These are phyloP conservation scores for Naganishia friedmannii DNA, from an alignment of 768 basidiomycete species.

Conservation along the genomic window DNA sequence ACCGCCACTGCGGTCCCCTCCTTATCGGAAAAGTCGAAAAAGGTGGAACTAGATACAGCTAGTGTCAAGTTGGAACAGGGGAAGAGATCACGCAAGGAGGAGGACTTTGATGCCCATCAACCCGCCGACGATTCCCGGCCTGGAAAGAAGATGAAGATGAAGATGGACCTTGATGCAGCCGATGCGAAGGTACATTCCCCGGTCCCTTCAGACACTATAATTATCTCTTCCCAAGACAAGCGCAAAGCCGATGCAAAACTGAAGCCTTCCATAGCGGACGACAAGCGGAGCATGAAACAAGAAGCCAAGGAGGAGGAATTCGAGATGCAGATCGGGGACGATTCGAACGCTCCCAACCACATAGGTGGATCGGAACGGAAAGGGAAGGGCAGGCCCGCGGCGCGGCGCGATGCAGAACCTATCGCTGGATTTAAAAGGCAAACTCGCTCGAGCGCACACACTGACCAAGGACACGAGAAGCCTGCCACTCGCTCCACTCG, in stretches of 20 bases:
- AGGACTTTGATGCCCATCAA: not conserved
- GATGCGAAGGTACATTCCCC: constrained; percentile 25
- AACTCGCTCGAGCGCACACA: constrained; percentile 2
- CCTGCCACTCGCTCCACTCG: not conserved
- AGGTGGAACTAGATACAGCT: not conserved
- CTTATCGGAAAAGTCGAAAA: not conserved
- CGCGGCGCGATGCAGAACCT: not conserved
- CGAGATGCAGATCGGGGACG: constrained; percentile 37
- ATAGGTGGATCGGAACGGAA: not conserved
- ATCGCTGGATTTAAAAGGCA: not conserved
- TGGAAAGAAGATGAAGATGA: constrained; percentile 24
- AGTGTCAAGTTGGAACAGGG: not conserved
- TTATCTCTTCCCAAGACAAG: not conserved
- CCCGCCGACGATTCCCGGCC: not conserved
- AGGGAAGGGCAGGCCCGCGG: not conserved
- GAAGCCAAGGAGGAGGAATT: constrained; percentile 33
- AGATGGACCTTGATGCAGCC: not conserved
- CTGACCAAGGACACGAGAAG: not conserved
- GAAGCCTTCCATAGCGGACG: constrained; percentile 12
- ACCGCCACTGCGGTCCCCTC: constrained; percentile 19
- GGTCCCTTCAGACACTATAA: constrained; percentile 33
- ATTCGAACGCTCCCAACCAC: constrained; percentile 47
- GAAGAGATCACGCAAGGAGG: constrained; percentile 1
- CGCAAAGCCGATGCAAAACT: constrained; percentile 23
- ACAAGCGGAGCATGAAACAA: not conserved